A percentile compares a stretch with the other conserved stretches of the same genome.
These are phyloP conservation scores for Vigna radiata DNA, from an alignment of 306 rosid genomes.

Conservation along the genomic window DNA sequence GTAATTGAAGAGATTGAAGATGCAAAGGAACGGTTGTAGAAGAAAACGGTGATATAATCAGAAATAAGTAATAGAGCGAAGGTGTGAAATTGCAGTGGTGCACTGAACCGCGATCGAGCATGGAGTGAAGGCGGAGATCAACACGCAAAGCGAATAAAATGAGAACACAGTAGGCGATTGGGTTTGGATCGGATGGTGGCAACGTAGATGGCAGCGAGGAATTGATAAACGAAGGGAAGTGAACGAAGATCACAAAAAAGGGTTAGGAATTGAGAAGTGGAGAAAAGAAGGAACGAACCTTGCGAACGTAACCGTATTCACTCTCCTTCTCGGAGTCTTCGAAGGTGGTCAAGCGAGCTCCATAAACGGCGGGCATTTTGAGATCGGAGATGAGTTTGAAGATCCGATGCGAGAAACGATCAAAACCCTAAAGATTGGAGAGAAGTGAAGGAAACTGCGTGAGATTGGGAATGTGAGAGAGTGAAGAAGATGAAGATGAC, in stretches of 20 bases:
- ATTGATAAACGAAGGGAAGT: too few species aligned
- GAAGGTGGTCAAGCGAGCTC: constrained; percentile 92
- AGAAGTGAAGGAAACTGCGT: not conserved
- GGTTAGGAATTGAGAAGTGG: not conserved
- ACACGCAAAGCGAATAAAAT: not conserved
- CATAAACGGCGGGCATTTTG: constrained; percentile 89
- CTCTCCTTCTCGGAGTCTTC: constrained; percentile 99
- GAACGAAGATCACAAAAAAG: too few species aligned
- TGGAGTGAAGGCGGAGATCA: not conserved
- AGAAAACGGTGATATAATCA: not conserved
- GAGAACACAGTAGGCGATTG: not conserved
- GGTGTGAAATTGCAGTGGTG: not conserved
- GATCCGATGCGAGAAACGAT: constrained; percentile 50
- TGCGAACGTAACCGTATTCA: constrained; percentile 97
- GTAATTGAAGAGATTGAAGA: constrained; percentile 13
- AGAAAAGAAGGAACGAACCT: constrained; percentile 59
- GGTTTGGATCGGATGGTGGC: not conserved
- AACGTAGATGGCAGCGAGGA: not conserved
- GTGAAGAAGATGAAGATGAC: not conserved
- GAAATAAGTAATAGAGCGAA: not conserved
- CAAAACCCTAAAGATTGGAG: constrained; percentile 48
- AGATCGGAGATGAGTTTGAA: constrained; percentile 34
- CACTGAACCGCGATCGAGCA: too few species aligned
- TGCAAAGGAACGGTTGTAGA: not conserved
- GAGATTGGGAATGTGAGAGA: not conserved